Evolutionary conservation across 768 basidiomycete genomes (phyloP).

Genomic region (Agrocybe pediades): DNA sequence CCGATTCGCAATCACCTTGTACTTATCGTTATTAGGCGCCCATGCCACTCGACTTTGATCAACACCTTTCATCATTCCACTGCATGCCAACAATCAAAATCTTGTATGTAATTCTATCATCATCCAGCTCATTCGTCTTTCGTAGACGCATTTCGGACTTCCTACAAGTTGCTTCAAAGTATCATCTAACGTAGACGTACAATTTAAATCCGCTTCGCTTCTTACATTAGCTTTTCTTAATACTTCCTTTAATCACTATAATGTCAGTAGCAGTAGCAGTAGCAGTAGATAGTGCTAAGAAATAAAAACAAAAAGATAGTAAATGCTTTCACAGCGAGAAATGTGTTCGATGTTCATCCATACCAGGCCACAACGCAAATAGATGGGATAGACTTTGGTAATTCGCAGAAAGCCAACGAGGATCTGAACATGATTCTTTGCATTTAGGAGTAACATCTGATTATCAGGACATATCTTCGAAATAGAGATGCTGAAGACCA

Average conservation of each 20-base stretch:
- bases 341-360: no score
- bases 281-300: not conserved
- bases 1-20: not conserved
- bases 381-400: no score
- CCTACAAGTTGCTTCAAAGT: not conserved
- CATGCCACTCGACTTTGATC: not conserved
- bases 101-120: slow-evolving; percentile 16
- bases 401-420: no score
- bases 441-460: no score
- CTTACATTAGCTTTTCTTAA: not conserved
- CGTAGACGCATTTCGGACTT: not conserved
- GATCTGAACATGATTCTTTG: no score
- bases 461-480: no score
- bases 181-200: not conserved
- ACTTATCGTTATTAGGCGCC: slow-evolving; percentile 7
- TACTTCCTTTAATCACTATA: not conserved
- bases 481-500: no score
- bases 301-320: not conserved
- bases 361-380: no score
- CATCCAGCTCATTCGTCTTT: not conserved
- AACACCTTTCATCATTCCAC: not conserved
- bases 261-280: not conserved
- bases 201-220: not conserved
- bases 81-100: slow-evolving; percentile 2
- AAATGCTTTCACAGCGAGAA: not conserved